phyloP scores from a whole-genome alignment of 257 asterid species.

The Datura wrightii region DNA sequence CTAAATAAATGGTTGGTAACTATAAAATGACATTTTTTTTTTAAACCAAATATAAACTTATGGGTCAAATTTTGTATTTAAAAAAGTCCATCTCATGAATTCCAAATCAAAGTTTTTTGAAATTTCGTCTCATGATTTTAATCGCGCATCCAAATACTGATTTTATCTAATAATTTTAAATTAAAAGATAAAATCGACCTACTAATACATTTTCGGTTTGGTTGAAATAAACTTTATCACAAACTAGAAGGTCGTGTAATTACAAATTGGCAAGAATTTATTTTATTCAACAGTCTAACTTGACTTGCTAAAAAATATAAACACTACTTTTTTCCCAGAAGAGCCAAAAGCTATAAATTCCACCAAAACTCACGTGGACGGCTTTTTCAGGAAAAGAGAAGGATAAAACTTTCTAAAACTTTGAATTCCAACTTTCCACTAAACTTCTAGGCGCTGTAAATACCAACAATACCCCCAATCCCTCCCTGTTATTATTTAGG shows the following conservation, averaged over 20 bases:
- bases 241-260: neutral
- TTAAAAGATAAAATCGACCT: too few relatives aligned
- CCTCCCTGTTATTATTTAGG: neutral
- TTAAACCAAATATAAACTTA: too few relatives aligned
- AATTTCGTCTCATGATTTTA: too few relatives aligned
- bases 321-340: neutral
- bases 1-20: too few relatives aligned
- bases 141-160: too few relatives aligned
- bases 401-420: neutral
- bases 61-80: too few relatives aligned
- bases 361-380: conserved; percentile 12
- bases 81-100: too few relatives aligned
- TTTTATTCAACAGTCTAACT: neutral
- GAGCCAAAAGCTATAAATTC: neutral
- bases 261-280: neutral
- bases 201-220: neutral
- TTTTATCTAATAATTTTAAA: too few relatives aligned
- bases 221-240: neutral
- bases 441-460: neutral
- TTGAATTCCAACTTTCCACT: neutral
- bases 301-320: neutral
- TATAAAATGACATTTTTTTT: too few relatives aligned
- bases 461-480: neutral
- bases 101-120: too few relatives aligned
- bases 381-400: neutral